Percentiles rank a stretch among this genome's conserved stretches.
These are phyloP conservation scores for Brassica nigra DNA, from an alignment of 345 rosid genomes.

Conservation along the genomic window DNA sequence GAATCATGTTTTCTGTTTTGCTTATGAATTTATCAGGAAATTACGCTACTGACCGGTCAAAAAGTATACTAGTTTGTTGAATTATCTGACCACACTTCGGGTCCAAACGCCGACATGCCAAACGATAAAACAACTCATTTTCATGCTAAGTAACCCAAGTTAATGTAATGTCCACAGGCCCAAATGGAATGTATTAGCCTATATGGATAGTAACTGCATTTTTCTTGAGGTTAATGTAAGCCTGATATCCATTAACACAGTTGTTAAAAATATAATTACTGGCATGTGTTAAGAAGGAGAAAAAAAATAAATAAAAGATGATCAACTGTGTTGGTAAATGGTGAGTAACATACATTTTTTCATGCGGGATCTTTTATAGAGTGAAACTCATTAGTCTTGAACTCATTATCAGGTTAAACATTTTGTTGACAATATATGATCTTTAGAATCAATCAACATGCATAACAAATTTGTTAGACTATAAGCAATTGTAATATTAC, in stretches of 20 bases:
- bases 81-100: neutral
- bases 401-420: neutral
- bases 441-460: neutral
- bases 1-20: neutral
- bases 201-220: neutral
- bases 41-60: conserved; percentile 30
- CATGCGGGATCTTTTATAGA: neutral
- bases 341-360: neutral
- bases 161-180: neutral
- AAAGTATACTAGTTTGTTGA: neutral
- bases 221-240: neutral
- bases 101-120: neutral
- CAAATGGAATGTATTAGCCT: neutral
- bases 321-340: neutral
- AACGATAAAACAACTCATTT: neutral
- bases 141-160: neutral
- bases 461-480: neutral
- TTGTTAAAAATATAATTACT: neutral
- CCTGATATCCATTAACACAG: neutral
- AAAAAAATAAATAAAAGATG: neutral
- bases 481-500: neutral
- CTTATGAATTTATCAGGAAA: conserved; percentile 7
- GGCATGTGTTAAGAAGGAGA: neutral
- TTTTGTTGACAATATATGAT: neutral
- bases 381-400: neutral